A percentile compares a stretch with the other conserved stretches of the same genome.
Evolutionary conservation across 768 basidiomycete species (phyloP).

Genomic region (Leccinum variicolor): DNA sequence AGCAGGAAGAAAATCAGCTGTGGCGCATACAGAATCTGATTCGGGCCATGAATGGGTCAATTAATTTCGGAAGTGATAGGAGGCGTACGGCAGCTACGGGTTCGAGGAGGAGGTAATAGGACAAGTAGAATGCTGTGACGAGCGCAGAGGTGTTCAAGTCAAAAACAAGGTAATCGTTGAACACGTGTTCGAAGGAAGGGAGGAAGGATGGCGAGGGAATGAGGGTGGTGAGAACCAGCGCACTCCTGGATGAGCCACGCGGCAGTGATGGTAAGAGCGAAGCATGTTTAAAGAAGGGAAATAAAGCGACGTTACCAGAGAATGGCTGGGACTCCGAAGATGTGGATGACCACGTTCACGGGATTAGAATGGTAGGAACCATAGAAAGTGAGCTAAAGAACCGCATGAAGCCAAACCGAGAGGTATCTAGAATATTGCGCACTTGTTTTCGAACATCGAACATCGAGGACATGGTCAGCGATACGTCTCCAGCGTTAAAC

Average conservation of each 20-base stretch:
- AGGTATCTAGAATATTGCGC: slow-evolving; percentile 3
- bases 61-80: slow-evolving; percentile 1
- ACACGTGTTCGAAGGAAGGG: slow-evolving; percentile 46
- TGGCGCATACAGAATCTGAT: slow-evolving; percentile 80
- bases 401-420: slow-evolving; percentile 3
- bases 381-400: slow-evolving; percentile 79
- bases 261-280: slow-evolving; percentile 1
- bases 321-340: slow-evolving; percentile 80
- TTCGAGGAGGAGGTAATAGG: slow-evolving; percentile 81
- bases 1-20: slow-evolving; percentile 60
- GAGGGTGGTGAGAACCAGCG: slow-evolving; percentile 48
- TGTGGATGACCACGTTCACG: slow-evolving; percentile 81
- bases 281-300: slow-evolving; percentile 8
- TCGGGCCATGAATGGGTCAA: not conserved
- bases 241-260: slow-evolving; percentile 46
- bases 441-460: slow-evolving; percentile 76
- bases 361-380: slow-evolving; percentile 88
- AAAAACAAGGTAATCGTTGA: slow-evolving; percentile 65
- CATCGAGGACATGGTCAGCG: slow-evolving; percentile 40
- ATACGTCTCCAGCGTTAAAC: no score
- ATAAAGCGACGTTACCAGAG: slow-evolving; percentile 55
- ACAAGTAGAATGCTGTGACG: slow-evolving; percentile 52
- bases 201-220: slow-evolving; percentile 53
- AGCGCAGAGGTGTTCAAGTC: slow-evolving; percentile 68
- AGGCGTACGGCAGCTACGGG: slow-evolving; percentile 77